phyloP scores from a whole-genome alignment of 2,329 filamentous ascomycete genomes.

The Colletotrichum sp. region DNA sequence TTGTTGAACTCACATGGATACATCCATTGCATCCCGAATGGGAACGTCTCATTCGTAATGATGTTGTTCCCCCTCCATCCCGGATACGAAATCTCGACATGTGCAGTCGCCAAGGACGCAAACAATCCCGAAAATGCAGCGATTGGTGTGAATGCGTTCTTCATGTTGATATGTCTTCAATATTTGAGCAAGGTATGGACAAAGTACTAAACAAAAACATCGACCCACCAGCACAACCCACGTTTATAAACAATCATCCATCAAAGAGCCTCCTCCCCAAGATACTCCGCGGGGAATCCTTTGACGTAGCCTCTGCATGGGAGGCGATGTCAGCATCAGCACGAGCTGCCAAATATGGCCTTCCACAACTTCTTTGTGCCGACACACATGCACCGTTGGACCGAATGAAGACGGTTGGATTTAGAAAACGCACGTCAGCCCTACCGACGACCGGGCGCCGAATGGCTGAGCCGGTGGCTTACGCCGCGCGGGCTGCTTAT shows the following conservation, averaged over 20 bases:
- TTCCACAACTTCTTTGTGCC: not conserved
- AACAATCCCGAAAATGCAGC: not conserved
- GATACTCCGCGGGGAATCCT: not conserved
- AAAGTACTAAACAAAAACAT: not conserved
- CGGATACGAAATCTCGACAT: conserved; percentile 68
- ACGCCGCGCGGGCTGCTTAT: not conserved
- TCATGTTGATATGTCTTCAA: not conserved
- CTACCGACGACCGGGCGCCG: not conserved
- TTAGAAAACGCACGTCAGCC: conserved; percentile 4
- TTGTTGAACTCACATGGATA: conserved; percentile 64
- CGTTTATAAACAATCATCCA: not conserved
- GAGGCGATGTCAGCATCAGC: not conserved
- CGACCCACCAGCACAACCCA: fast-evolving
- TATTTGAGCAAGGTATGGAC: not conserved
- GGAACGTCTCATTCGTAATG: conserved; percentile 64
- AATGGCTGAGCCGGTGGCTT: not conserved
- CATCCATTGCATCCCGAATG: conserved; percentile 73
- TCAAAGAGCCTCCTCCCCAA: not conserved
- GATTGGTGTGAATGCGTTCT: not conserved
- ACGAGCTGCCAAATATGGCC: not conserved
- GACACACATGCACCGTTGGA: not conserved
- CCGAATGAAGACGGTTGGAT: not conserved
- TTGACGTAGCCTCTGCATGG: not conserved
- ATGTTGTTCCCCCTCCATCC: conserved; percentile 71
- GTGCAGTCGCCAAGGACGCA: conserved; percentile 26